Evolutionary conservation across 768 basidiomycete genomes (phyloP), one percentile per base, ranked within the genome.

Genomic region (Phlegmacium glaucopus): DNA sequence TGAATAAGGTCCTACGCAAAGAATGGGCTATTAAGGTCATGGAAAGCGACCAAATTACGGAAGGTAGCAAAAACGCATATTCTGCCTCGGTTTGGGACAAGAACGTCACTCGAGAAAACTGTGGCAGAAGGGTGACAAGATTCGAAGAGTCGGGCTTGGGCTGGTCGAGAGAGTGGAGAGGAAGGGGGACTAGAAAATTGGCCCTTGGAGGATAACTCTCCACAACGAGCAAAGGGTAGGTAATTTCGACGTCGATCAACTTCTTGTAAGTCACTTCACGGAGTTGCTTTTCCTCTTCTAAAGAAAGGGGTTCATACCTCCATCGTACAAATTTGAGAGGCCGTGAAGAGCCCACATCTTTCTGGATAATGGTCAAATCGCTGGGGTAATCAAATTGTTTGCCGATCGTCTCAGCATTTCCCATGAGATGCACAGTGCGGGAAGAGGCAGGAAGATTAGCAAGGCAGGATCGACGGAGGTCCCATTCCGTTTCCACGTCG

Each of bases 211-310:
- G 79, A 34, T 79, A 65, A 3, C 69, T 51, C 47, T 74, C 66
- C 2, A 77, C 86, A n/a, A 79, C 65, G 18, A 90, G 64, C 10
- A 90, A 65, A 1, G 88, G 88, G 55, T 83, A 87, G 5, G 63
- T 67, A 36, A 87, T 68, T 9, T 72, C 66, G 36, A 77, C 54
- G 10, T 67, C 62, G 5, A 54, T n/a, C n/a, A n/a, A n/a, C 45
- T 26, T 13, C 42, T 38, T 44, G 25, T 61, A 58, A 5, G 47
- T 45, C 3, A 3, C 22, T 44, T 55, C 50, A n/a, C 54, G 49
- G 55, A 38, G 46, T 63, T 72, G 74, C 41, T 79, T 68, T 44
- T 77, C 76, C 46, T 78, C 78, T 44, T 82, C 76, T 17, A 75
- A 70, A 3, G 72, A 59, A 6, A 85, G 58, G 4, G 62, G 67